phyloP scores from a whole-genome alignment of 139 green algal genomes.

The Tetradesmus obliquus region DNA sequence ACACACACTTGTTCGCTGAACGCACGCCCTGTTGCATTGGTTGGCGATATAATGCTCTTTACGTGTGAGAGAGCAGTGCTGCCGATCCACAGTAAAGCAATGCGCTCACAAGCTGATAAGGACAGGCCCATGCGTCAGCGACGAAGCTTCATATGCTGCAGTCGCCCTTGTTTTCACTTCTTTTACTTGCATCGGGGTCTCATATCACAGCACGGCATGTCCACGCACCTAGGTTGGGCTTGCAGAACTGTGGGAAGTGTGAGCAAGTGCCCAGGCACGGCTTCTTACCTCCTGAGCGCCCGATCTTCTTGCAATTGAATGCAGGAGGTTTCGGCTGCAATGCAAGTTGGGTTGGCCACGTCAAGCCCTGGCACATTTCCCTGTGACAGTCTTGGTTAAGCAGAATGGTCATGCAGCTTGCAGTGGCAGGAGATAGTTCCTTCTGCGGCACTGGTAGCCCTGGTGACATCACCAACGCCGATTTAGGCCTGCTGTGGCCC shows the following conservation, averaged over 20 bases:
- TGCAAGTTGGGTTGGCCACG: background rate
- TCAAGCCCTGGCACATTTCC: background rate
- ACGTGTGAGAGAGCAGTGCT: background rate
- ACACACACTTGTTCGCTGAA: background rate
- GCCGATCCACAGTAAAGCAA: background rate
- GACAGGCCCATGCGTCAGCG: background rate
- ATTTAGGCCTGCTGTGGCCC: background rate
- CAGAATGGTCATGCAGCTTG: background rate
- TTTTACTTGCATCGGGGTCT: too few species aligned
- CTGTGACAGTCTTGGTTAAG: background rate
- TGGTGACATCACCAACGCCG: background rate
- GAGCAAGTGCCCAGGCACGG: background rate
- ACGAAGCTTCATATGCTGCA: too few species aligned
- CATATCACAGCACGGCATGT: background rate
- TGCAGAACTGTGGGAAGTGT: background rate
- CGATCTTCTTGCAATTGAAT: background rate
- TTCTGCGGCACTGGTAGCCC: background rate
- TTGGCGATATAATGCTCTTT: background rate
- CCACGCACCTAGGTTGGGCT: background rate
- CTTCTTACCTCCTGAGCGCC: background rate
- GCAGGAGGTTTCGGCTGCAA: background rate
- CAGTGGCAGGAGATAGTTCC: background rate
- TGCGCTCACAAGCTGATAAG: background rate
- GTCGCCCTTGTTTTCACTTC: too few species aligned
- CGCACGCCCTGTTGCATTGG: background rate